Evolutionary conservation across 768 basidiomycete species (phyloP).

Genomic region (Mycena galopus): DNA sequence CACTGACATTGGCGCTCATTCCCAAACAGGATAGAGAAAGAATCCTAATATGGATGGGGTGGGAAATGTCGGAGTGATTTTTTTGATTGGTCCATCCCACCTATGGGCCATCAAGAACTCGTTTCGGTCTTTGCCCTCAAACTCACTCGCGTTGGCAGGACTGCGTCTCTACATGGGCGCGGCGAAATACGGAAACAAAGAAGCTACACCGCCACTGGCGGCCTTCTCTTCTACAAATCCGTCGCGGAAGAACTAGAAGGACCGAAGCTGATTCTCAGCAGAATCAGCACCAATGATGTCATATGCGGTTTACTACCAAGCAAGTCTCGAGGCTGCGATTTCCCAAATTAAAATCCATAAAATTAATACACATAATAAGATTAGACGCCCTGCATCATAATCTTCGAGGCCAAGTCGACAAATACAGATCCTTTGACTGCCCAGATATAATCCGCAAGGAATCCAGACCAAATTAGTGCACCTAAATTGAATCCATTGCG

Average conservation of each 20-base stretch:
- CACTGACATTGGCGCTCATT: too few species aligned
- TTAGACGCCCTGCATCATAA: neutral
- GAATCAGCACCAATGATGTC: too few species aligned
- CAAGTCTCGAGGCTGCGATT: too few species aligned
- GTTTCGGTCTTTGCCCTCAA: too few species aligned
- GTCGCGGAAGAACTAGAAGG: neutral
- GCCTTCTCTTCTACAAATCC: neutral
- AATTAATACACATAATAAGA: neutral
- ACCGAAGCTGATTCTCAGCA: neutral
- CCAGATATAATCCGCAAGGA: constrained; percentile 37
- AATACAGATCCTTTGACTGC: constrained; percentile 6
- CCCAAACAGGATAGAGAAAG: too few species aligned
- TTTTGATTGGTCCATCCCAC: too few species aligned
- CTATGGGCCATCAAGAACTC: too few species aligned
- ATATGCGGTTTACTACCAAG: too few species aligned
- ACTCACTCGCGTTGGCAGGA: too few species aligned
- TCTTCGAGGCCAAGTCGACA: neutral
- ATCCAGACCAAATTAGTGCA: constrained; percentile 32
- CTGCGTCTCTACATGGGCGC: too few species aligned
- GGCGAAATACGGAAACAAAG: neutral
- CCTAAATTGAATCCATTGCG: constrained; percentile 38
- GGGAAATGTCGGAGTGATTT: too few species aligned
- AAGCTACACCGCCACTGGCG: neutral
- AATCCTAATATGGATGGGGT: too few species aligned
- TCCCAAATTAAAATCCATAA: neutral